A percentile compares a stretch with the other conserved stretches of the same genome.
Evolutionary conservation across 1,139 yeast genomes (phyloP).

Genomic region (Yamadazyma siamensis): DNA sequence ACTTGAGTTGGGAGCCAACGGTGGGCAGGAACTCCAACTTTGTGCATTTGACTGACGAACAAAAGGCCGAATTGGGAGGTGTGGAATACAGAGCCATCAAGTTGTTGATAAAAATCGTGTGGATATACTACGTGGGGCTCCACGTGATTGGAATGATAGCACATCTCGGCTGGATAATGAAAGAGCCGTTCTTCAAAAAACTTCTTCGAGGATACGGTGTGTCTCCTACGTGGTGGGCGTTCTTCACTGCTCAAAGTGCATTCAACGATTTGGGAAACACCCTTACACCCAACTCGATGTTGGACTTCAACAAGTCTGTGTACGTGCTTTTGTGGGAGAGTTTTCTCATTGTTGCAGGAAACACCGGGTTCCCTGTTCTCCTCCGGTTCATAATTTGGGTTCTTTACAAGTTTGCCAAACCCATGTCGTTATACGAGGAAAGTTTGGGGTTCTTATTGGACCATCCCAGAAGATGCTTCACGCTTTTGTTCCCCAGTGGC

Average conservation of each 20-base stretch:
- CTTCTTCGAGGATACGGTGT: constrained; percentile 53
- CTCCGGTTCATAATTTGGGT: constrained; percentile 81
- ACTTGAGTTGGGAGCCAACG: constrained; percentile 88
- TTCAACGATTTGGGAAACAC: constrained; percentile 86
- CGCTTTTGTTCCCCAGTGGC: constrained; percentile 81
- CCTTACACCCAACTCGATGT: constrained; percentile 76
- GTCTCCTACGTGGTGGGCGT: constrained; percentile 87
- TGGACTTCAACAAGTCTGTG: constrained; percentile 55
- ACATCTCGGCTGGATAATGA: constrained; percentile 65
- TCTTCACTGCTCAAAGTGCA: constrained; percentile 72
- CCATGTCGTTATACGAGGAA: constrained; percentile 63
- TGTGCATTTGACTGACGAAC: constrained; percentile 74
- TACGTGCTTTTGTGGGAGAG: constrained; percentile 62
- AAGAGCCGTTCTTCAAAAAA: constrained; percentile 37
- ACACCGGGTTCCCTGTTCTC: constrained; percentile 87
- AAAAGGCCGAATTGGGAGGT: constrained; percentile 94
- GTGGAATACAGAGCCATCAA: constrained; percentile 92
- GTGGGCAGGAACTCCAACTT: constrained; percentile 95
- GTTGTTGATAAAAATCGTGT: constrained; percentile 63
- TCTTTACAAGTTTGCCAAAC: constrained; percentile 63
- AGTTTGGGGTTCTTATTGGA: constrained; percentile 83
- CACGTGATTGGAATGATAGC: constrained; percentile 59
- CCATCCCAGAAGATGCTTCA: constrained; percentile 96
- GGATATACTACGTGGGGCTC: constrained; percentile 70
- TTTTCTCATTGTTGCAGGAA: constrained; percentile 80